These are phyloP conservation scores for Fragilariopsis cylindrus DNA, from an alignment of 108 stramenopile genomes.

Conservation along the genomic window DNA sequence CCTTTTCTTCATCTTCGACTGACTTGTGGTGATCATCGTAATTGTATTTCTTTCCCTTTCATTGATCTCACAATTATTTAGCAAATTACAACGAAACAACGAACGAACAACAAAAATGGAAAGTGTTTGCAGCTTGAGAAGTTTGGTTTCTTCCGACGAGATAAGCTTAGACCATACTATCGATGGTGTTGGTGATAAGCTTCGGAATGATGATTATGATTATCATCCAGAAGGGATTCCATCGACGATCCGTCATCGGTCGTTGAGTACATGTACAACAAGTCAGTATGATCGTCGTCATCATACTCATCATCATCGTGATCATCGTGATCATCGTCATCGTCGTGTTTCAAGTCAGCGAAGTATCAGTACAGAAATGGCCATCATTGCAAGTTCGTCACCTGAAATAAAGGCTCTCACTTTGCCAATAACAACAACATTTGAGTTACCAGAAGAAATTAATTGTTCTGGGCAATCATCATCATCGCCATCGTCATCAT, in stretches of 20 bases:
- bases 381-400: conserved; percentile 32
- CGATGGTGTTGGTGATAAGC: too few relatives aligned
- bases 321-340: not conserved
- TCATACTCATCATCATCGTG: not conserved
- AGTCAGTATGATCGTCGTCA: not conserved
- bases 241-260: not conserved
- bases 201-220: too few relatives aligned
- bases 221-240: too few relatives aligned
- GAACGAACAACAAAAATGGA: not conserved
- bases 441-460: not conserved
- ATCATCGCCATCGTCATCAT: not conserved
- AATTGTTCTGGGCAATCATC: not conserved
- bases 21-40: too few relatives aligned
- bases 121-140: not conserved
- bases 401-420: conserved; percentile 37
- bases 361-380: conserved; percentile 17
- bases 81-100: too few relatives aligned
- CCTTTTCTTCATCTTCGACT: too few relatives aligned
- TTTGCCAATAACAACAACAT: conserved; percentile 13
- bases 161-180: not conserved
- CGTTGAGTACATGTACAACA: not conserved
- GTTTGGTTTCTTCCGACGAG: conserved; percentile 16
- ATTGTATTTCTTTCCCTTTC: too few relatives aligned
- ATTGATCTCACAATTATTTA: too few relatives aligned
- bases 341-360: conserved; percentile 2